phyloP scores from a whole-genome alignment of 2,329 filamentous ascomycete species.

The Fusarium hainanense region DNA sequence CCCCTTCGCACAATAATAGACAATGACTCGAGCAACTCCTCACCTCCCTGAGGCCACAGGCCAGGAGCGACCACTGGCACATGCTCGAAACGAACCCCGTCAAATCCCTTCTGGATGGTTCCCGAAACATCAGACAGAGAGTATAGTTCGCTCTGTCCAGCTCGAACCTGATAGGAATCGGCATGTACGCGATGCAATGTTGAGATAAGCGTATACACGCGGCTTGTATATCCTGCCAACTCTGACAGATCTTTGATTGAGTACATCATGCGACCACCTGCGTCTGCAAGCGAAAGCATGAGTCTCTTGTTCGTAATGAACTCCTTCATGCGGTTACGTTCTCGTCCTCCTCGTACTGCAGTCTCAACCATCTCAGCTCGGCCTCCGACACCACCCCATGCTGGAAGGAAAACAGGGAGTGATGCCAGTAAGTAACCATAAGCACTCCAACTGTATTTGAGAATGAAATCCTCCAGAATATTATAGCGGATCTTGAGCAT shows the following conservation, averaged over 20 bases:
- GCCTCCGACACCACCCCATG: constrained; percentile 88
- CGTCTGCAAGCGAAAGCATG: constrained; percentile 96
- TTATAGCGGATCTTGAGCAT: constrained; percentile 98
- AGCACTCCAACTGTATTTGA: constrained; percentile 99
- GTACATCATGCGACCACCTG: constrained; percentile 99
- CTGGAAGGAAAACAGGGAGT: constrained; percentile 91
- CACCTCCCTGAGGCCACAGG: constrained; percentile 88
- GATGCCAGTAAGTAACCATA: constrained; percentile 96
- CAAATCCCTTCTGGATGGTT: constrained; percentile 93
- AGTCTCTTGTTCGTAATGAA: constrained; percentile 99
- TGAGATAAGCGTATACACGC: constrained; percentile 94
- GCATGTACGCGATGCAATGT: constrained; percentile 95
- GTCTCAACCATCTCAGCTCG: constrained; percentile 71
- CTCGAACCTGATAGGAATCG: constrained; percentile 80
- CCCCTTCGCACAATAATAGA: constrained; percentile 90
- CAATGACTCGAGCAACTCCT: constrained; percentile 88
- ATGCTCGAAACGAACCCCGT: constrained; percentile 91
- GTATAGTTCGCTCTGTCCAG: constrained; percentile 80
- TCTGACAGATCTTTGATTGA: constrained; percentile 98
- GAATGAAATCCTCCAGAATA: constrained; percentile 96
- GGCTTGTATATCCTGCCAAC: constrained; percentile 92
- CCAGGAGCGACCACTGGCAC: constrained; percentile 92
- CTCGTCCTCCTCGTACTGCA: constrained; percentile 67
- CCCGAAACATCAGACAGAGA: constrained; percentile 93
- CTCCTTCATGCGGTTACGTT: constrained; percentile 92